phyloP scores from a whole-genome alignment of 371 early-diverging fungal genomes.

The Saksenaea vasiformis region DNA sequence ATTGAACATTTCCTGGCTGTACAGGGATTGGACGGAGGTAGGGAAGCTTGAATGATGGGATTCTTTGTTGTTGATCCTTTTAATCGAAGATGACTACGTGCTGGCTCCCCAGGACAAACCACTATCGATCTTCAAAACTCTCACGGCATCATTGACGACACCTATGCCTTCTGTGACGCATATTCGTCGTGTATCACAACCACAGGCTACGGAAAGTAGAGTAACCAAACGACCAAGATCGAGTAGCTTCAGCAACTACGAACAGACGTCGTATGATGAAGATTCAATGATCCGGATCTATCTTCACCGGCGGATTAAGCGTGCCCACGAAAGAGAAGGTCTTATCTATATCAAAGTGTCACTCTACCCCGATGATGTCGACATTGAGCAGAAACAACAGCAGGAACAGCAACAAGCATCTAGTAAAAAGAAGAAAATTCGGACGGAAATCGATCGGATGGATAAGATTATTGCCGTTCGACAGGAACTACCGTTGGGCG shows the following conservation, averaged over 20 bases:
- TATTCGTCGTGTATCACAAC: constrained; percentile 32
- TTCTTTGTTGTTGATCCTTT: neutral
- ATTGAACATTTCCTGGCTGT: constrained; percentile 58
- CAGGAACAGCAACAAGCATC: constrained; percentile 8
- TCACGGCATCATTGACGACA: constrained; percentile 62
- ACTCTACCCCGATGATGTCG: constrained; percentile 35
- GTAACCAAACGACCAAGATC: constrained; percentile 30
- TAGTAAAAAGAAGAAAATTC: constrained; percentile 25
- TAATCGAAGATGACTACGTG: constrained; percentile 51
- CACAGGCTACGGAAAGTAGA: constrained; percentile 8
- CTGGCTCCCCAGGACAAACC: constrained; percentile 60
- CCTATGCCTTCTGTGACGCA: constrained; percentile 53
- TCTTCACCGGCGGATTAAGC: constrained; percentile 44
- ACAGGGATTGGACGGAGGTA: constrained; percentile 63
- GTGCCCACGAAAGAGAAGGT: constrained; percentile 41
- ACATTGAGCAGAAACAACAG: neutral
- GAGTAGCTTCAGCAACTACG: constrained; percentile 47
- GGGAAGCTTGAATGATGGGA: neutral
- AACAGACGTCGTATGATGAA: constrained; percentile 44
- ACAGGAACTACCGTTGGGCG: constrained; percentile 34
- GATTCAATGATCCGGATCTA: constrained; percentile 49
- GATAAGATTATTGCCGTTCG: constrained; percentile 52
- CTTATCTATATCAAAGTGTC: constrained; percentile 47
- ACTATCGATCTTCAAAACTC: constrained; percentile 56
- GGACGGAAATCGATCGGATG: constrained; percentile 42